A percentile compares a stretch with the other conserved stretches of the same genome.
Evolutionary conservation across 805 yeast species (phyloP).

Genomic region (Hemisphaericaspora nanyangensis): DNA sequence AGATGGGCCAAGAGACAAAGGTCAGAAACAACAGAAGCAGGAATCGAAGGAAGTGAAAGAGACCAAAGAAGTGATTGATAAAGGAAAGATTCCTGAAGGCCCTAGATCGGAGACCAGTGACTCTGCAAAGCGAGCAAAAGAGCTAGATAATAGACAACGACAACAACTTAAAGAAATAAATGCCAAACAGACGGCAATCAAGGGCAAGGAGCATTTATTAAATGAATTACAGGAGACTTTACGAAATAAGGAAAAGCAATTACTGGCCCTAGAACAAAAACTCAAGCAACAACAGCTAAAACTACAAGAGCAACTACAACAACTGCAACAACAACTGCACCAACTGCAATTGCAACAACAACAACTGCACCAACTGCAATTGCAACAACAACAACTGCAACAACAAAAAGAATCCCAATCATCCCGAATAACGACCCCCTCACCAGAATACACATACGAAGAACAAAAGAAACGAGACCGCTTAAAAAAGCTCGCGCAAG

Average conservation of each 20-base stretch:
- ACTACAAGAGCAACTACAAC: constrained; percentile 4
- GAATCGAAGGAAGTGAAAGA: not conserved
- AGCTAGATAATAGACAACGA: constrained; percentile 4
- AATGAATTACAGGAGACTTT: too few relatives aligned
- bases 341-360: too few relatives aligned
- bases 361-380: too few relatives aligned
- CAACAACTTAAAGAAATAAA: constrained; percentile 3
- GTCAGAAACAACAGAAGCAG: too few relatives aligned
- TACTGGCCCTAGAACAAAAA: constrained; percentile 8
- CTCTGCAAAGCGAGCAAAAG: too few relatives aligned
- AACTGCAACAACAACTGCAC: constrained; percentile 1
- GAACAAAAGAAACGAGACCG: constrained; percentile 14
- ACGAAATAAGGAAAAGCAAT: constrained; percentile 9
- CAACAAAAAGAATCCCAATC: too few relatives aligned
- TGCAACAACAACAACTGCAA: too few relatives aligned
- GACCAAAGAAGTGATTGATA: not conserved
- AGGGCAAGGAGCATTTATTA: too few relatives aligned
- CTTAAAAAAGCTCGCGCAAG: constrained; percentile 17
- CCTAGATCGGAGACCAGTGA: too few relatives aligned
- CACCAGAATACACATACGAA: constrained; percentile 4
- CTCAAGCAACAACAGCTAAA: constrained; percentile 4
- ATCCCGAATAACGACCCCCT: too few relatives aligned
- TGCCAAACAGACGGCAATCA: too few relatives aligned
- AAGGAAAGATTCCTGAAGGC: too few relatives aligned
- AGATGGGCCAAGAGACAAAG: constrained; percentile 4